Base-by-base conservation (phyloP, 2,329 filamentous ascomycete genomes). In the Cercospora sesami region DNA sequence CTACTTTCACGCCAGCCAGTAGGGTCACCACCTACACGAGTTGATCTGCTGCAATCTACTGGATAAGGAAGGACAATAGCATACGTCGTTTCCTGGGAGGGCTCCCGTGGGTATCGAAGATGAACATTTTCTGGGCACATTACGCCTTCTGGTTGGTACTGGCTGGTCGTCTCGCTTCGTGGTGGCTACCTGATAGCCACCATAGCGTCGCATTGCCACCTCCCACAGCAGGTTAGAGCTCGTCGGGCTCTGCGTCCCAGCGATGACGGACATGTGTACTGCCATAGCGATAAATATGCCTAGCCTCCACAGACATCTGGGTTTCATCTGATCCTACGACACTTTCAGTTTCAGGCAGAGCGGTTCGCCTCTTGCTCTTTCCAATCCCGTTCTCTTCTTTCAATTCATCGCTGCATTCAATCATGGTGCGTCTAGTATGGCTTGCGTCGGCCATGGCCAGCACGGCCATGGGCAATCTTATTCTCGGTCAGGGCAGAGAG, bases 141-240 rank as follows among this genome's bases (percentile, higher is more conserved):
- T n/a, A 31, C 28, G 28, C 55, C 18, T 58, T 58, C 8, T 58
- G 16, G 18, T 28, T 33, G 55, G 55, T 58, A 58, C 55, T 58
- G 55, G 55, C 55, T 58, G 55, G 55, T 30, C 55, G 26, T 58
- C 55, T 30, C 26, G 30, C 28, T 59, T 36, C 55, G 55, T 14
- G 28, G 55, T 59, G 55, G 55, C 55, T 59, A 59, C 55, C 55
- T 18, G 55, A 59, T 59, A 59, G 55, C 55, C 55, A 59, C 55
- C 30, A 59, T 16, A 33, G 55, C 2, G 55, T 59, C 28, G 30
- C 55, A 36, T 59, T 59, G 55, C 55, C 55, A 59, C 55, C 55
- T 59, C 55, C 55, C 30, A 23, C 31, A 59, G 55, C 55, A 59
- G 55, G 55, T 59, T 59, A 59, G 55, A 59, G 55, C 31, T 33